These are phyloP conservation scores for Rutstroemia sydowiana DNA, from an alignment of 2,329 filamentous ascomycete species.

Conservation along the genomic window DNA sequence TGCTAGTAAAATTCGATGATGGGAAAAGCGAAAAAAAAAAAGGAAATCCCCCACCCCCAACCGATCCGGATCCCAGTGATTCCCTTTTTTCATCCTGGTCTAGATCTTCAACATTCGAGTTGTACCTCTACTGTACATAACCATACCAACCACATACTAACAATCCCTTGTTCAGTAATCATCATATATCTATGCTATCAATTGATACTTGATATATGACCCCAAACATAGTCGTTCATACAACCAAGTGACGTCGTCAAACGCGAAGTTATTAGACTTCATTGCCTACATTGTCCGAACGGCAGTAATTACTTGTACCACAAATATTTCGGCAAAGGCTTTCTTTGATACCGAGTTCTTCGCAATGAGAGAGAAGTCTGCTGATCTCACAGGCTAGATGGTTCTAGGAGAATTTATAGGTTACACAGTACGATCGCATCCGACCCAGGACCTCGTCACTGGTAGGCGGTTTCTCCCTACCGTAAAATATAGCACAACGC, in stretches of 20 bases:
- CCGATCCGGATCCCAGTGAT: too few relatives aligned
- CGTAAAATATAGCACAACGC: background rate
- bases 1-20: too few relatives aligned
- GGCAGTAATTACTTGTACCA: background rate
- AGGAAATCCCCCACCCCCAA: too few relatives aligned
- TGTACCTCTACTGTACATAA: too few relatives aligned
- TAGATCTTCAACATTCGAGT: too few relatives aligned
- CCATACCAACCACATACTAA: background rate
- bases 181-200: background rate
- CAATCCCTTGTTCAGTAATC: background rate
- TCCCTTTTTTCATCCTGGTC: too few relatives aligned
- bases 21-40: too few relatives aligned
- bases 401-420: background rate
- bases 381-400: background rate
- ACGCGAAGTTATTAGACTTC: too few relatives aligned
- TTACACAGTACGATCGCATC: background rate
- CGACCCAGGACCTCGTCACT: background rate
- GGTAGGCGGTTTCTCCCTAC: background rate
- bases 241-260: background rate
- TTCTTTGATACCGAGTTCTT: background rate
- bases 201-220: background rate
- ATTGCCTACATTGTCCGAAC: background rate
- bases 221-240: background rate
- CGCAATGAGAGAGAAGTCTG: background rate
- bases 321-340: background rate